These are phyloP conservation scores for Trichoderma aggressivum DNA, from an alignment of 2,329 filamentous ascomycete genomes.

Conservation along the genomic window DNA sequence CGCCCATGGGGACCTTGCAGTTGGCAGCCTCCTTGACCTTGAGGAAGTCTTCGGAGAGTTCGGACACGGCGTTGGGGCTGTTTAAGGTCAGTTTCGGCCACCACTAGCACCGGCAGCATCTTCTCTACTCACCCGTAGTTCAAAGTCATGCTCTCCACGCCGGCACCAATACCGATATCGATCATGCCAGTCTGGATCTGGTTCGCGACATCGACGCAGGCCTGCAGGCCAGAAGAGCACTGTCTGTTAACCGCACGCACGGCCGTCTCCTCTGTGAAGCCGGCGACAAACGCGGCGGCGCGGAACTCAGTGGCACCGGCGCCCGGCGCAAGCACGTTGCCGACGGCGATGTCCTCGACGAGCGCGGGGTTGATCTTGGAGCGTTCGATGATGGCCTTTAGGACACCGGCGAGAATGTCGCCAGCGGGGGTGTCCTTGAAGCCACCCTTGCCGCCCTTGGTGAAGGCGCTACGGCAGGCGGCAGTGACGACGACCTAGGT, in stretches of 20 bases:
- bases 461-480: conserved; percentile 86
- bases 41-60: conserved; percentile 89
- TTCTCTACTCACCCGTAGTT: conserved; percentile 75
- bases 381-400: conserved; percentile 76
- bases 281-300: conserved; percentile 83
- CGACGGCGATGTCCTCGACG: conserved; percentile 91
- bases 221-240: conserved; percentile 90
- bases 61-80: conserved; percentile 77
- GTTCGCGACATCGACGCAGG: conserved; percentile 91
- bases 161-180: conserved; percentile 87
- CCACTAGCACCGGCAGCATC: neutral
- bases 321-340: conserved; percentile 85
- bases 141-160: conserved; percentile 92
- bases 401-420: conserved; percentile 79
- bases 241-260: conserved; percentile 89
- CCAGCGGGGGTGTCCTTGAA: conserved; percentile 93
- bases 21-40: conserved; percentile 77
- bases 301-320: conserved; percentile 97
- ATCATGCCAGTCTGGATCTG: conserved; percentile 91
- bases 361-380: conserved; percentile 84
- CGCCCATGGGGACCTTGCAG: conserved; percentile 97
- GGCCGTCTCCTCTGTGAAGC: conserved; percentile 81
- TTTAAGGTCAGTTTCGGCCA: conserved; percentile 4
- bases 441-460: conserved; percentile 85
- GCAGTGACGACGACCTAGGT: conserved; percentile 83